Evolutionary conservation across 352 stramenopile genomes (phyloP).

Genomic region (Albugo candida): DNA sequence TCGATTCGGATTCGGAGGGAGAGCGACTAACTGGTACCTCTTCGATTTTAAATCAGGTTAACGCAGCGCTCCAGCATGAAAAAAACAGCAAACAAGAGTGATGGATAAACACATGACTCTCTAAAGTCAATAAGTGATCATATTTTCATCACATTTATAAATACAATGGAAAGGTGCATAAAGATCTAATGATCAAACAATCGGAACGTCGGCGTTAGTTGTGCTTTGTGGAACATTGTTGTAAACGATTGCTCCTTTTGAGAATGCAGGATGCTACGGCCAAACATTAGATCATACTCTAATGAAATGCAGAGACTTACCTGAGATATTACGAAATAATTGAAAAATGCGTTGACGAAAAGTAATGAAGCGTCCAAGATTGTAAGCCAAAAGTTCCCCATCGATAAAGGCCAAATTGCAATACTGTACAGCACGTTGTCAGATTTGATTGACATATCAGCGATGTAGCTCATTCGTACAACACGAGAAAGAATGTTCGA

Average conservation of each 20-base stretch:
- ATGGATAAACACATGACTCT: no score
- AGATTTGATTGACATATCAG: neutral
- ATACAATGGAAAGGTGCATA: no score
- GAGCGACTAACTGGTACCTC: no score
- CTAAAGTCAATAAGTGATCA: no score
- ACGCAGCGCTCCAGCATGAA: no score
- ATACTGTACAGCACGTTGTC: constrained; percentile 19
- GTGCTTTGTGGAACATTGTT: no score
- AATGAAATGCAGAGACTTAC: constrained; percentile 1
- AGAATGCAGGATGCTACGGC: constrained; percentile 13
- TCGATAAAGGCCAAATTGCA: constrained; percentile 76
- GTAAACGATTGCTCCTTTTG: neutral
- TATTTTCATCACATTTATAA: no score
- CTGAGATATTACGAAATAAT: constrained; percentile 80
- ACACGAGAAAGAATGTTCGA: constrained; percentile 73
- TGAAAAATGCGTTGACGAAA: constrained; percentile 81
- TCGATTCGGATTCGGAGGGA: constrained; percentile 15
- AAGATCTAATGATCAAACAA: no score
- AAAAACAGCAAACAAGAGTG: no score
- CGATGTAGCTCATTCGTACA: constrained; percentile 24
- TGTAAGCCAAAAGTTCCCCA: constrained; percentile 80
- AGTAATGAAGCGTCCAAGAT: constrained; percentile 74
- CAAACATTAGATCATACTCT: neutral
- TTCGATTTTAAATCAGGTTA: no score
- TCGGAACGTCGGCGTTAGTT: no score